Evolutionary conservation across 2,329 filamentous ascomycete species (phyloP).

Genomic region (Diplodia sapinea): DNA sequence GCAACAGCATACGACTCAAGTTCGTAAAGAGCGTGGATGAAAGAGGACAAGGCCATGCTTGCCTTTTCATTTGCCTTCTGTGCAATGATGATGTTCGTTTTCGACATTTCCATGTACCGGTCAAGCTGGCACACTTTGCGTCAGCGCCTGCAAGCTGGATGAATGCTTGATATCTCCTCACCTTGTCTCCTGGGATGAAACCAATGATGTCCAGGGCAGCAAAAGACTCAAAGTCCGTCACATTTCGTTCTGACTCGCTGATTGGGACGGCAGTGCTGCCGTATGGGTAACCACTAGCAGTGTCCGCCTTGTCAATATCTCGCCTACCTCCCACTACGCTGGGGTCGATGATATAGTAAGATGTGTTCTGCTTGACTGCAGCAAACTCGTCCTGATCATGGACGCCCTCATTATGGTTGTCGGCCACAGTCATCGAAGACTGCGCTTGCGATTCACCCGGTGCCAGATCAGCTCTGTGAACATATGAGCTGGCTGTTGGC

Average conservation of each 20-base stretch:
- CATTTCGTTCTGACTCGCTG: conserved; percentile 80
- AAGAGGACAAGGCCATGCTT: conserved; percentile 81
- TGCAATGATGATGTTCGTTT: conserved; percentile 76
- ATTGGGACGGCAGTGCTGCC: conserved; percentile 91
- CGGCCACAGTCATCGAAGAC: conserved; percentile 38
- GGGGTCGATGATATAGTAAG: conserved; percentile 80
- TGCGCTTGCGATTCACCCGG: conserved; percentile 58
- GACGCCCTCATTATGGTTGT: conserved; percentile 41
- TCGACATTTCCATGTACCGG: conserved; percentile 83
- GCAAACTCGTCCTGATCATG: conserved; percentile 58
- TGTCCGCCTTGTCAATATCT: conserved; percentile 79
- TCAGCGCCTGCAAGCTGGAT: neutral
- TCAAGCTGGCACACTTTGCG: conserved; percentile 65
- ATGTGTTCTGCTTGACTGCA: conserved; percentile 75
- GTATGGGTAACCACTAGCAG: conserved; percentile 95
- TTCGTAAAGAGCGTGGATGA: conserved; percentile 86
- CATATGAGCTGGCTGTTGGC: conserved; percentile 78
- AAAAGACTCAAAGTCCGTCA: conserved; percentile 82
- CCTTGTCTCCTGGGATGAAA: conserved; percentile 76
- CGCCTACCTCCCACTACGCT: conserved; percentile 76
- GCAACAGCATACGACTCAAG: conserved; percentile 85
- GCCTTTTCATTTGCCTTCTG: conserved; percentile 81
- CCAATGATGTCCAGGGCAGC: conserved; percentile 82
- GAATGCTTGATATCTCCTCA: conserved; percentile 47
- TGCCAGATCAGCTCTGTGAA: conserved; percentile 56